These are phyloP conservation scores for Cubamyces lactineus DNA, from an alignment of 768 basidiomycete species.

Conservation along the genomic window DNA sequence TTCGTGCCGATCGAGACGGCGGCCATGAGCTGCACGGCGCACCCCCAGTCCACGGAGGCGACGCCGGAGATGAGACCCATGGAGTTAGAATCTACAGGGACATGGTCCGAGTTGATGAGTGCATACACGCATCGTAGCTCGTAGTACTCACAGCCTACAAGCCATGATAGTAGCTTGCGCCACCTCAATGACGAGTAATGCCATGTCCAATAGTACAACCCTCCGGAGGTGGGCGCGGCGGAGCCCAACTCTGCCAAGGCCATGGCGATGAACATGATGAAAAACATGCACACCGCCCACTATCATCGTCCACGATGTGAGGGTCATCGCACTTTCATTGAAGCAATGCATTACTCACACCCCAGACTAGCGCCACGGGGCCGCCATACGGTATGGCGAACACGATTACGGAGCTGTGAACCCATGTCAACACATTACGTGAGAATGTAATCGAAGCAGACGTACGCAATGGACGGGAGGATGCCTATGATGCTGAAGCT, in stretches of 20 bases:
- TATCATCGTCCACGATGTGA: neutral
- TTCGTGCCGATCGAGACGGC: constrained; percentile 39
- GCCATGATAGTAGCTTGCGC: constrained; percentile 42
- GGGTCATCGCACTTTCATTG: neutral
- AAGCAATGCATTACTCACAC: constrained; percentile 40
- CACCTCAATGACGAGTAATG: constrained; percentile 35
- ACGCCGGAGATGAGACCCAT: constrained; percentile 40
- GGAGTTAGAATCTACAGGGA: constrained; percentile 36
- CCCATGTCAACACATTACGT: no score
- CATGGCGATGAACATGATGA: constrained; percentile 39
- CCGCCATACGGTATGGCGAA: constrained; percentile 71
- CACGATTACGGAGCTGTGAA: constrained; percentile 43
- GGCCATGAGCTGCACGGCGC: constrained; percentile 43
- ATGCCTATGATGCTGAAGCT: constrained; percentile 37
- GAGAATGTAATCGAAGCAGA: neutral
- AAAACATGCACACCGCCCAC: constrained; percentile 39
- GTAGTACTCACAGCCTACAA: constrained; percentile 40
- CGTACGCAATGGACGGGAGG: constrained; percentile 31
- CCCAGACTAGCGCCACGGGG: constrained; percentile 72
- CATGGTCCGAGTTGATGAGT: no score
- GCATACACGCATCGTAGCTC: no score
- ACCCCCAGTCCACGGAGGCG: constrained; percentile 43
- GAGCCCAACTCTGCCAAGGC: constrained; percentile 41
- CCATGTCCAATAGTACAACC: constrained; percentile 44
- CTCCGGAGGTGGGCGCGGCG: constrained; percentile 41